Evolutionary conservation across 2,329 filamentous ascomycete species (phyloP).

Genomic region (Penicillium sp.): DNA sequence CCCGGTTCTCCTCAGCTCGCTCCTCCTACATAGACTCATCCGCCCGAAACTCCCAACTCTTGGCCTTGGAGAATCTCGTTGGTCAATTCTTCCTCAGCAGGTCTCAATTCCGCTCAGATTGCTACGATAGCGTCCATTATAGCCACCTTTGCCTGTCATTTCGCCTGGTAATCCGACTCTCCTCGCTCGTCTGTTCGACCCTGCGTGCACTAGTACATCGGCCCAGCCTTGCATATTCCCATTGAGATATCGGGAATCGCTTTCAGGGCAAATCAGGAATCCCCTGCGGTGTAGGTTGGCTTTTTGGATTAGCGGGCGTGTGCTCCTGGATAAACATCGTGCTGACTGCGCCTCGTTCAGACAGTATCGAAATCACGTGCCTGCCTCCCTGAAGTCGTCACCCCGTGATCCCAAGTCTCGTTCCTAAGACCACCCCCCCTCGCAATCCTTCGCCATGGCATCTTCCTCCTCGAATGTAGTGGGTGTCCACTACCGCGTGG

Average conservation of each 20-base stretch:
- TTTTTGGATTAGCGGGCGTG: not conserved
- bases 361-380: slow-evolving; percentile 29
- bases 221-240: slow-evolving; percentile 16
- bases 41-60: not conserved
- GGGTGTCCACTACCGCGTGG: slow-evolving; percentile 97
- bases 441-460: slow-evolving; percentile 63
- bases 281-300: slow-evolving; percentile 17
- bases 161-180: slow-evolving; percentile 3
- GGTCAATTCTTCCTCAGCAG: slow-evolving; percentile 20
- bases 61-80: slow-evolving; percentile 14
- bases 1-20: slow-evolving; percentile 13
- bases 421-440: slow-evolving; percentile 22
- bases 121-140: not conserved
- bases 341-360: slow-evolving; percentile 28
- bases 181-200: slow-evolving; percentile 11
- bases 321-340: slow-evolving; percentile 12
- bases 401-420: slow-evolving; percentile 28
- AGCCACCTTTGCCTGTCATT: not conserved
- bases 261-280: slow-evolving; percentile 12
- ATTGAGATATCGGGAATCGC: slow-evolving; percentile 18
- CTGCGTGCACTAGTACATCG: slow-evolving; percentile 17
- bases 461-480: slow-evolving; percentile 96
- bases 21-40: slow-evolving; percentile 15
- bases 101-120: slow-evolving; percentile 20
- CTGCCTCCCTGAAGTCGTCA: slow-evolving; percentile 27